phyloP scores from a whole-genome alignment of 371 early-diverging fungal species.

The Mortierella sp. region DNA sequence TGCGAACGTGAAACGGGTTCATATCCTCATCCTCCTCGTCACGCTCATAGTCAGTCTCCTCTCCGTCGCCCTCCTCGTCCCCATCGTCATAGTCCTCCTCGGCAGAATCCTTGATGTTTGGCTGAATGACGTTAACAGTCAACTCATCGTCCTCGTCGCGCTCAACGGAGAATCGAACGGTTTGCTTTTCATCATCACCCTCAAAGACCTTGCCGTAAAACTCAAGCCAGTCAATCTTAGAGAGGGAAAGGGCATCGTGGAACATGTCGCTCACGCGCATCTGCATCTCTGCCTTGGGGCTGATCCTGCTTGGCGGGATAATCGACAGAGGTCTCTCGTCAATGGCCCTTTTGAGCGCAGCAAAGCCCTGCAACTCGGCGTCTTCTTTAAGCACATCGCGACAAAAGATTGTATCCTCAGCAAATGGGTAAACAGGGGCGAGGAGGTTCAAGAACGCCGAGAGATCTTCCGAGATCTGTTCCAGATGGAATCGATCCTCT shows the following conservation, averaged over 20 bases:
- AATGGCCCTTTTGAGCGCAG: constrained; percentile 50
- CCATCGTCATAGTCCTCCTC: constrained; percentile 14
- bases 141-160: constrained; percentile 30
- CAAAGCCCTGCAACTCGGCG: constrained; percentile 56
- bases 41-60: constrained; percentile 47
- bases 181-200: constrained; percentile 24
- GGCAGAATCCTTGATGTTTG: constrained; percentile 15
- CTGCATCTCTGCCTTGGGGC: constrained; percentile 55
- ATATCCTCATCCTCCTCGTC: constrained; percentile 42
- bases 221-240: constrained; percentile 36
- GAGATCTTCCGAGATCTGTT: constrained; percentile 35
- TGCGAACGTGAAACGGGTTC: constrained; percentile 35
- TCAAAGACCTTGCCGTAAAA: constrained; percentile 29
- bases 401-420: constrained; percentile 48
- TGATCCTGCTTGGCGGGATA: constrained; percentile 49
- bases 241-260: constrained; percentile 42
- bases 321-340: constrained; percentile 56
- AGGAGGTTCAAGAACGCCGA: constrained; percentile 39
- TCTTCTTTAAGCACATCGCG: constrained; percentile 58
- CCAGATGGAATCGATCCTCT: constrained; percentile 29
- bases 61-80: constrained; percentile 26
- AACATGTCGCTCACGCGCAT: constrained; percentile 54
- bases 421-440: constrained; percentile 26
- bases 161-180: constrained; percentile 28
- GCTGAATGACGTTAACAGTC: constrained; percentile 16